Evolutionary conservation across 139 green algal genomes (phyloP), one percentile per base, ranked within the genome.

Genomic region (Chlorella sp.): DNA sequence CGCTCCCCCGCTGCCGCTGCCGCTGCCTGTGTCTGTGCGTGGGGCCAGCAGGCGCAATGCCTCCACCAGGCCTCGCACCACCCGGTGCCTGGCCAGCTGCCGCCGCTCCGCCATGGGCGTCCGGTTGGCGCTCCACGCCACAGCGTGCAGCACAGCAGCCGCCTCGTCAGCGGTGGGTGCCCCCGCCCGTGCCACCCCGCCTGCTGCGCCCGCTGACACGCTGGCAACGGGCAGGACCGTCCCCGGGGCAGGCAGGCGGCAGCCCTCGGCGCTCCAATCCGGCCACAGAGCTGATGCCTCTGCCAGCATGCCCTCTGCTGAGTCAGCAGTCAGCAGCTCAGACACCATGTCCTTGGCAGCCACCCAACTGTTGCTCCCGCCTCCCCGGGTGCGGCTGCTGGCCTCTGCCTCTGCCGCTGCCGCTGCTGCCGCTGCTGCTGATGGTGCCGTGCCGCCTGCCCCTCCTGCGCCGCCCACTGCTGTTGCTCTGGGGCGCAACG

Each of bases 41-140:
- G 69, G 37, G 14, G 64, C n/a, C 24, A 22, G 28, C 4, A 90
- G 57, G 40, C 57, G 75, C 24, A 90, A 57, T 9, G 71, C 53
- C 37, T 79, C 75, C 22, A 90, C 36, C 53, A 90, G 76, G 14
- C 86, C 86, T 12, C 22, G 12, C 75, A 90, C 86, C 4, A 77
- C 39, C 24, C 86, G 37, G 61, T 85, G 22, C 75, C 40, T 61
- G 57, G 86, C 48, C 26, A 90, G 75, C 48, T 84, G 68, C 40
- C 60, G 69, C 21, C 86, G 73, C 32, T 84, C 37, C 0, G 42
- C 24, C 0, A 42, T 53, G 26, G 86, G 86, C 30, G 84, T 34
- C n/a, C 19, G 32, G 1, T 85, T 21, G 12, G 73, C 73, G 5
- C 48, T 21, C 9, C 16, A 30, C 5, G 48, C 86, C 30, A 89